phyloP scores from a whole-genome alignment of 1,284 basidiomycete species.

The Apiotrichum gamsii region DNA sequence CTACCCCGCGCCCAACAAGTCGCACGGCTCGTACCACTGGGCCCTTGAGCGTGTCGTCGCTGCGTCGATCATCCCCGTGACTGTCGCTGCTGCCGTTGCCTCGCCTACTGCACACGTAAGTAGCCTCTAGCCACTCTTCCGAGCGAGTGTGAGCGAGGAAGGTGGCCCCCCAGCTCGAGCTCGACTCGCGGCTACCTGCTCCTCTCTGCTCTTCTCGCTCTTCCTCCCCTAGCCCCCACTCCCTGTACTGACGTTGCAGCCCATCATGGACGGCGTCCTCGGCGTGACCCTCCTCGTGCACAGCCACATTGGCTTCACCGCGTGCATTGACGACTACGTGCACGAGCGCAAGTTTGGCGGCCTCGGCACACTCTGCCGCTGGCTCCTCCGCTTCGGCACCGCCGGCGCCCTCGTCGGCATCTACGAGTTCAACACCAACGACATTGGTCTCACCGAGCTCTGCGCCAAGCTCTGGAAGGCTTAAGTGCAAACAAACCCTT shows the following conservation, averaged over 20 bases:
- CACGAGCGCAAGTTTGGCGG: constrained; percentile 88
- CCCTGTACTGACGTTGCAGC: constrained; percentile 42
- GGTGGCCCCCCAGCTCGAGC: neutral
- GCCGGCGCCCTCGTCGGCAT: constrained; percentile 82
- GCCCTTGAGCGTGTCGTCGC: constrained; percentile 89
- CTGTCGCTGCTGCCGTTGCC: constrained; percentile 68
- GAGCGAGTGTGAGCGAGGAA: neutral
- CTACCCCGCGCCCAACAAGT: constrained; percentile 72
- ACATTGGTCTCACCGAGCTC: constrained; percentile 75
- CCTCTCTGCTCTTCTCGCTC: no score
- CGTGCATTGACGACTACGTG: constrained; percentile 76
- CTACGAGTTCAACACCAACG: constrained; percentile 96
- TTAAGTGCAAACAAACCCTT: constrained; percentile 37
- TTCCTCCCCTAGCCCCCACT: neutral
- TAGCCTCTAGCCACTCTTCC: no score
- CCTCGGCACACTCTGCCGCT: constrained; percentile 62
- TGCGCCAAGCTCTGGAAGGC: constrained; percentile 62
- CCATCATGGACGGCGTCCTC: constrained; percentile 80
- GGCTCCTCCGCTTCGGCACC: constrained; percentile 72
- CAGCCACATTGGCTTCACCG: constrained; percentile 80
- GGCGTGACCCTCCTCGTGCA: constrained; percentile 84
- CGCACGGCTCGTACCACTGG: constrained; percentile 96
- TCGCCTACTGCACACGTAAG: constrained; percentile 59
- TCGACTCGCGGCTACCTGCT: neutral
- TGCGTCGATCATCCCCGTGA: constrained; percentile 80